A percentile compares a stretch with the other conserved stretches of the same genome.
Evolutionary conservation across 78 protist species (phyloP).

Genomic region (Dictyostelium firmibasis): DNA sequence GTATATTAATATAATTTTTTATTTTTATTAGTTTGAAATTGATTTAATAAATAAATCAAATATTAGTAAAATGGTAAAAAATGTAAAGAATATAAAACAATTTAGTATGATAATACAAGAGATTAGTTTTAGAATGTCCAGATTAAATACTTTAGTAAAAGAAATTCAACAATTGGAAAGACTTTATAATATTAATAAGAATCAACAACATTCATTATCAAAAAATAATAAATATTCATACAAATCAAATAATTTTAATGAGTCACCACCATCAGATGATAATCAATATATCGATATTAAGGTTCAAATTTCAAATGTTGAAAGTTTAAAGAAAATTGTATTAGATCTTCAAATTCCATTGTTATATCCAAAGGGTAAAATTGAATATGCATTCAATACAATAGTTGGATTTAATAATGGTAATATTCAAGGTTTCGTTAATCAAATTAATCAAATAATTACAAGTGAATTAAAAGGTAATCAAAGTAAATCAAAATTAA

Average conservation of each 20-base stretch:
- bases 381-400: slow-evolving; percentile 12
- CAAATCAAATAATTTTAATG: not conserved
- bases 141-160: not conserved
- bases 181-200: slow-evolving; percentile 11
- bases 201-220: not conserved
- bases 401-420: not conserved
- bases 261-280: not conserved
- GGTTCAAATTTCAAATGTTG: slow-evolving; percentile 23
- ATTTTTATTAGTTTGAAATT: not conserved
- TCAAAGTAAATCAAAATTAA: not conserved
- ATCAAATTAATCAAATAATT: not conserved
- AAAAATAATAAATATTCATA: not conserved
- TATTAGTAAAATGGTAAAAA: not conserved
- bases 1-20: not conserved
- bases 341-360: slow-evolving; percentile 8
- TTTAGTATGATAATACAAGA: not conserved
- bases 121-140: not conserved
- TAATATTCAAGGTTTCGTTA: not conserved
- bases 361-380: slow-evolving; percentile 42
- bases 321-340: not conserved
- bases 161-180: slow-evolving; percentile 57
- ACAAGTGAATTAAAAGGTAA: not conserved
- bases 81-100: not conserved
- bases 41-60: not conserved
- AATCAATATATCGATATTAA: not conserved